A percentile compares a stretch with the other conserved stretches of the same genome.
Conservation (phyloP, 2,329 filamentous ascomycete species). For the Coniochaeta sp. region DNA sequence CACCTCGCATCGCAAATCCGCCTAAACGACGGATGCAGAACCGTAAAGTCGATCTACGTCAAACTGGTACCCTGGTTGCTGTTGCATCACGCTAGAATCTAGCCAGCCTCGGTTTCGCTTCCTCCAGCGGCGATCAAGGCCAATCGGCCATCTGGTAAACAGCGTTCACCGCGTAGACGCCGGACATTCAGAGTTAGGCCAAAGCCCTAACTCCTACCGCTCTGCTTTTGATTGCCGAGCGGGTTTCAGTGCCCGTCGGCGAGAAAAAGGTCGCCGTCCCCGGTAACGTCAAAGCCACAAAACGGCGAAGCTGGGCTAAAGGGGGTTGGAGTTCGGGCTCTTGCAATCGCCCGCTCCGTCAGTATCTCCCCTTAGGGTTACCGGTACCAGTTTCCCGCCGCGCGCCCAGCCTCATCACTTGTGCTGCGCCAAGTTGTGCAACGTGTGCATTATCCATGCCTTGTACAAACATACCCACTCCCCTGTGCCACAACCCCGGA, state of each 20-base stretch:
- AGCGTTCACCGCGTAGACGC: not conserved
- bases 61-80: not conserved
- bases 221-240: not conserved
- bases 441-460: too few species aligned
- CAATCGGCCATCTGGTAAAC: not conserved
- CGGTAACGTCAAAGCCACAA: not conserved
- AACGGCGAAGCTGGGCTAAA: not conserved
- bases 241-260: not conserved
- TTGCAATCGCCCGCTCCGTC: not conserved
- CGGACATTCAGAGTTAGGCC: not conserved
- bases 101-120: not conserved
- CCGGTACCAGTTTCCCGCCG: not conserved
- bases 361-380: not conserved
- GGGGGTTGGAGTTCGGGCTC: not conserved
- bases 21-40: not conserved
- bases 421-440: too few species aligned
- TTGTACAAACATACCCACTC: too few species aligned
- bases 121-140: not conserved
- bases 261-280: not conserved
- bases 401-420: not conserved
- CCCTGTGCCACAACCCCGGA: too few species aligned
- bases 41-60: not conserved
- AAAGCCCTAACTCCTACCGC: not conserved
- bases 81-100: not conserved
- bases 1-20: not conserved